Conservation (phyloP, 2,329 filamentous ascomycete genomes). For the Nothomitra cinnamomea region DNA sequence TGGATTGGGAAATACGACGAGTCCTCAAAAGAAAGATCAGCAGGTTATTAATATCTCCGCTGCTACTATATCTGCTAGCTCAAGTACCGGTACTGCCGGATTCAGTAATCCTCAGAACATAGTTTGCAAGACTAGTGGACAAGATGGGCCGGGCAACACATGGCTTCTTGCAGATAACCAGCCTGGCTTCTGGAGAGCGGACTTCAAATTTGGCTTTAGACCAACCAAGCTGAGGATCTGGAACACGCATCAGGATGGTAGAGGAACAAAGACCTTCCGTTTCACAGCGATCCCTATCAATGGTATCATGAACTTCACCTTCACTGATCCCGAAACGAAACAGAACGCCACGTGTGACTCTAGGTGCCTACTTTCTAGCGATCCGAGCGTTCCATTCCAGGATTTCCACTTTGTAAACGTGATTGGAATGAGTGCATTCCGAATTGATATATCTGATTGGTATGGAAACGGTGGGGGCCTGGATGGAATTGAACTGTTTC, state of each 20-base stretch:
- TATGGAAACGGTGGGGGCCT: slow-evolving; percentile 77
- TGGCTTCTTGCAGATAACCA: slow-evolving; percentile 67
- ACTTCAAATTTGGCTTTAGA: slow-evolving; percentile 67
- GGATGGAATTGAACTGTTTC: slow-evolving; percentile 70
- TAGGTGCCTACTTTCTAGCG: slow-evolving; percentile 66
- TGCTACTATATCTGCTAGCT: slow-evolving; percentile 54
- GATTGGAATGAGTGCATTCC: slow-evolving; percentile 77
- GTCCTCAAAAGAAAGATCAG: slow-evolving; percentile 46
- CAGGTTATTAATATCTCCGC: slow-evolving; percentile 73
- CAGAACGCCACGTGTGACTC: slow-evolving; percentile 57
- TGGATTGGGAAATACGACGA: slow-evolving; percentile 65
- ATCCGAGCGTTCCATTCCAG: slow-evolving; percentile 50
- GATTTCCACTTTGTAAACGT: slow-evolving; percentile 83
- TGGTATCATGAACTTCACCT: slow-evolving; percentile 94
- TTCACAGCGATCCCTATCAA: slow-evolving; percentile 72
- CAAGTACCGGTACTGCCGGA: slow-evolving; percentile 42
- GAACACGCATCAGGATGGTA: slow-evolving; percentile 71
- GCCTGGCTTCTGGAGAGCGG: slow-evolving; percentile 67
- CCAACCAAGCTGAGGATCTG: slow-evolving; percentile 76
- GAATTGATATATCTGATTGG: slow-evolving; percentile 71
- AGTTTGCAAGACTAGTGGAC: slow-evolving; percentile 55
- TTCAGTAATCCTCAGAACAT: slow-evolving; percentile 67
- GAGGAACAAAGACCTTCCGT: slow-evolving; percentile 76
- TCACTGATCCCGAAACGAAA: slow-evolving; percentile 57
- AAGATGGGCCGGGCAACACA: slow-evolving; percentile 55